Evolutionary conservation across 2,329 filamentous ascomycete species (phyloP).

Genomic region (Xylaria sp.): DNA sequence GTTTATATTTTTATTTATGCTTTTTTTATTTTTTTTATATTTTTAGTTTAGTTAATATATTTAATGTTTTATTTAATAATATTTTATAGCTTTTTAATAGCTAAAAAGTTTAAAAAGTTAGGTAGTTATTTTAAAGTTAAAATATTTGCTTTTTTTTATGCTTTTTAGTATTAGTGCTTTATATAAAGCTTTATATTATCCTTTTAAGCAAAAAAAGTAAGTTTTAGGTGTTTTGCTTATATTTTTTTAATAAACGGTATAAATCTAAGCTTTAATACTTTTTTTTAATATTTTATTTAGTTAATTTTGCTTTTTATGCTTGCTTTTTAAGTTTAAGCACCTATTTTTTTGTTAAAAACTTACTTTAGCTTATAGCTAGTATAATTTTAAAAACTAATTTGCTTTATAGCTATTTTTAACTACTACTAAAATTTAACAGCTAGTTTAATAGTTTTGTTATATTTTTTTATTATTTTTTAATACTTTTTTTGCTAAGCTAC

Average conservation of each 20-base stretch:
- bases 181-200: neutral
- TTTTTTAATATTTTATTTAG: neutral
- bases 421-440: neutral
- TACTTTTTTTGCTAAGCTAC: neutral
- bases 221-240: neutral
- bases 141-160: too few relatives aligned
- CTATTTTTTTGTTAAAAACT: neutral
- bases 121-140: neutral
- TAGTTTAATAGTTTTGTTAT: neutral
- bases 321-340: neutral
- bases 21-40: neutral
- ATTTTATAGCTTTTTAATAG: neutral
- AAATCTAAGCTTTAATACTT: neutral
- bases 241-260: neutral
- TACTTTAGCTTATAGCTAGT: neutral
- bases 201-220: neutral
- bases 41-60: neutral
- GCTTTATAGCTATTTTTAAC: neutral
- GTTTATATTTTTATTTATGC: neutral
- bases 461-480: neutral
- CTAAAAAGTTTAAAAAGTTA: neutral
- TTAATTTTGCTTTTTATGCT: neutral
- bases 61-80: neutral
- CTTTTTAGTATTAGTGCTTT: neutral
- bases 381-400: neutral